Conservation (phyloP, 768 basidiomycete genomes). For the Auriscalpium orientale region DNA sequence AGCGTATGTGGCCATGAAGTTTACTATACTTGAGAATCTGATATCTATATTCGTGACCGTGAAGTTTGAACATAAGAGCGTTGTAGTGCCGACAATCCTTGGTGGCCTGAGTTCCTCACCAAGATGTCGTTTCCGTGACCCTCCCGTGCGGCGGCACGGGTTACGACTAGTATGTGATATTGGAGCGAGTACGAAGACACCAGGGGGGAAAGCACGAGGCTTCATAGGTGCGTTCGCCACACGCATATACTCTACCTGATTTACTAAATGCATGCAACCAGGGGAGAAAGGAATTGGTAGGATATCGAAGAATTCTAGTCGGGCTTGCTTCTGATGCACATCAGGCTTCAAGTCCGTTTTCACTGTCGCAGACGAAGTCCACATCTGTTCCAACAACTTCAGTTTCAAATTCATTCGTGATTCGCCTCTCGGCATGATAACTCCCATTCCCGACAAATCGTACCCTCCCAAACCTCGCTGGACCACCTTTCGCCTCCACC, state of each 20-base stretch:
- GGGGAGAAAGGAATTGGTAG: conserved; percentile 24
- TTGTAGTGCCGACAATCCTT: too few species aligned
- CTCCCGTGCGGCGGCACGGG: too few species aligned
- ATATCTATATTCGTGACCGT: too few species aligned
- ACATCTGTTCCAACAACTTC: conserved; percentile 16
- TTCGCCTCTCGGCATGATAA: conserved; percentile 19
- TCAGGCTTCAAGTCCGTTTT: conserved; percentile 23
- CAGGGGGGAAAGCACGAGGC: conserved; percentile 5
- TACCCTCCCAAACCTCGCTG: conserved; percentile 8
- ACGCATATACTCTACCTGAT: too few species aligned
- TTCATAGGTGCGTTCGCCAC: conserved; percentile 8
- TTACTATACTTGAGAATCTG: too few species aligned
- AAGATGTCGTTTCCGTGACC: too few species aligned
- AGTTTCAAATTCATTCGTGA: conserved; percentile 16
- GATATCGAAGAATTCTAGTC: background rate
- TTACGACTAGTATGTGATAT: too few species aligned
- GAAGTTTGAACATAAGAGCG: too few species aligned
- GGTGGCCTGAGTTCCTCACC: too few species aligned
- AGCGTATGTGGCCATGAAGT: too few species aligned
- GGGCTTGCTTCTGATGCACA: background rate
- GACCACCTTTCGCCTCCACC: conserved; percentile 18
- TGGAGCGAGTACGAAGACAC: conserved; percentile 19
- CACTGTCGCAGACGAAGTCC: conserved; percentile 18
- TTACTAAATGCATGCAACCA: conserved; percentile 2
- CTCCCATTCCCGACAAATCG: conserved; percentile 9